Percentiles rank a stretch among this genome's conserved stretches.
These are phyloP conservation scores for Agaricus bisporus DNA, from an alignment of 768 basidiomycete genomes.

Conservation along the genomic window DNA sequence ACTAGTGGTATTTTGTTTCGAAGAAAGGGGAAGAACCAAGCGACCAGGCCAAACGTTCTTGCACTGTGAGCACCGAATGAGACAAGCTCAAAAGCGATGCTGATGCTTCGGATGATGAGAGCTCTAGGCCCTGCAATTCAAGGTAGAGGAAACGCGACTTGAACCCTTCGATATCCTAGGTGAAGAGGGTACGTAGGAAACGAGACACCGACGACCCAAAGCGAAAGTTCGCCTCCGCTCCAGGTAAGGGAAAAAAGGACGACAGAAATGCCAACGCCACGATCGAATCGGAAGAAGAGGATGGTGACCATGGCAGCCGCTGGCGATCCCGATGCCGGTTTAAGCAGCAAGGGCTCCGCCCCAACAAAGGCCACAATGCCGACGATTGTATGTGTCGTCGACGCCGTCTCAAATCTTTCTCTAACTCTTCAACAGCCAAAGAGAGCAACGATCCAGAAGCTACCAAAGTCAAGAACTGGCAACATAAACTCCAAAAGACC, in stretches of 20 bases:
- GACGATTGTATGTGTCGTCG: constrained; percentile 48
- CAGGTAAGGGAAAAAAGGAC: constrained; percentile 43
- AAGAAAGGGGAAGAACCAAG: too few relatives aligned
- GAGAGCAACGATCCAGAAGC: constrained; percentile 65
- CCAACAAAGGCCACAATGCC: constrained; percentile 54
- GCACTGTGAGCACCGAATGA: too few relatives aligned
- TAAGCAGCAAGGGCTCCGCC: constrained; percentile 53
- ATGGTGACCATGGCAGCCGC: constrained; percentile 30
- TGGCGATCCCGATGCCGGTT: constrained; percentile 43
- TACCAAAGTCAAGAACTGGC: constrained; percentile 77
- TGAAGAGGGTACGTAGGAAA: constrained; percentile 36
- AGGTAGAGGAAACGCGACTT: constrained; percentile 59
- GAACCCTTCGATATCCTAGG: constrained; percentile 30
- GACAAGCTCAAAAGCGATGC: constrained; percentile 44
- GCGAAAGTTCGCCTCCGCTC: constrained; percentile 25
- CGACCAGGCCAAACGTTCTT: too few relatives aligned
- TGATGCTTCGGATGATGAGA: constrained; percentile 14
- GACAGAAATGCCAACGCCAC: constrained; percentile 47
- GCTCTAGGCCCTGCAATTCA: constrained; percentile 29
- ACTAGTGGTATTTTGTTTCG: too few relatives aligned
- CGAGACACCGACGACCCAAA: constrained; percentile 25
- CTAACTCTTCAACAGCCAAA: constrained; percentile 23
- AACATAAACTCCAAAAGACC: constrained; percentile 86
- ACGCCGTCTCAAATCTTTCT: background rate
- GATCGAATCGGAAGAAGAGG: constrained; percentile 69